A percentile compares a stretch with the other conserved stretches of the same genome.
phyloP scores from a whole-genome alignment of 2,329 filamentous ascomycete species.

The Trichophyton mentagrophytes region DNA sequence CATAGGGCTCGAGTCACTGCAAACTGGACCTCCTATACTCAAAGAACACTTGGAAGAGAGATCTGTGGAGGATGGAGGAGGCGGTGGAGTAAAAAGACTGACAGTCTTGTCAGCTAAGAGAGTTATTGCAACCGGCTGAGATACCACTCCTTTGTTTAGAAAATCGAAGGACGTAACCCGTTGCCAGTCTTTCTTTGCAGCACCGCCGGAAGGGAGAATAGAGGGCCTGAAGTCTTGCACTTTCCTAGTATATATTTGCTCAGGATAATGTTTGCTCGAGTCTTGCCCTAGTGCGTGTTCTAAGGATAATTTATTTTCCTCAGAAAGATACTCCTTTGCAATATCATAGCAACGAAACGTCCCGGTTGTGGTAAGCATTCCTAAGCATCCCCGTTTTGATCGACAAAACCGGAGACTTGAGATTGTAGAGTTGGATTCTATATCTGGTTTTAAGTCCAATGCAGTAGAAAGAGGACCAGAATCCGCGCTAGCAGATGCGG shows the following conservation, averaged over 20 bases:
- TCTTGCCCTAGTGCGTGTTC: constrained; percentile 30
- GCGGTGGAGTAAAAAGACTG: constrained; percentile 37
- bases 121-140: constrained; percentile 41
- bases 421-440: constrained; percentile 41
- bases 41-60: constrained; percentile 28
- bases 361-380: constrained; percentile 46
- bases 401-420: constrained; percentile 52
- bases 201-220: constrained; percentile 33
- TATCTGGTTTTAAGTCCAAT: constrained; percentile 44
- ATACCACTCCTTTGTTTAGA: constrained; percentile 35
- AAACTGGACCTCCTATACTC: constrained; percentile 20
- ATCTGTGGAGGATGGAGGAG: constrained; percentile 27
- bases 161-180: constrained; percentile 50
- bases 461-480: constrained; percentile 36
- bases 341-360: constrained; percentile 46
- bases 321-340: constrained; percentile 37
- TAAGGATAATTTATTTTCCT: constrained; percentile 27
- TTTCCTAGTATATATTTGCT: constrained; percentile 34
- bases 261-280: constrained; percentile 30
- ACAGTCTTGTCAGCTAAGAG: constrained; percentile 42
- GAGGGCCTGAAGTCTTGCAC: constrained; percentile 35
- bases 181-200: constrained; percentile 32
- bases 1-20: constrained; percentile 20
- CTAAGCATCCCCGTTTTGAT: constrained; percentile 44
- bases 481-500: constrained; percentile 20